These are phyloP conservation scores for Fusarium pseudonygamai DNA, from an alignment of 2,329 filamentous ascomycete species.

Conservation along the genomic window DNA sequence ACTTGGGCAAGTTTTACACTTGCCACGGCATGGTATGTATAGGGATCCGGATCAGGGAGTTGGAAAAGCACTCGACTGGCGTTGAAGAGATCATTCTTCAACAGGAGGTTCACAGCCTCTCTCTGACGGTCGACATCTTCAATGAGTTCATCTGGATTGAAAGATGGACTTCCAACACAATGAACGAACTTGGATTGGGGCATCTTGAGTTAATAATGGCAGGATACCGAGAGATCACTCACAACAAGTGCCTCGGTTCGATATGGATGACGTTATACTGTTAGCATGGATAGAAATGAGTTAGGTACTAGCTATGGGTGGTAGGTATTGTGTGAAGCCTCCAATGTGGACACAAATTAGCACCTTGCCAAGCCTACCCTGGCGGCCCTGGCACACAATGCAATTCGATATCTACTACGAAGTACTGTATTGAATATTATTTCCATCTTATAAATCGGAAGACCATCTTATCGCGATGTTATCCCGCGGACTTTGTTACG, in stretches of 20 bases:
- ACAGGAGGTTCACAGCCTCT: conserved; percentile 50
- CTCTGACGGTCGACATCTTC: conserved; percentile 51
- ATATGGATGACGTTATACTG: conserved; percentile 29
- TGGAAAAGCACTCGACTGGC: conserved; percentile 57
- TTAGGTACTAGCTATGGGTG: background rate
- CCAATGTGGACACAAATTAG: conserved; percentile 28
- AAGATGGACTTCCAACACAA: conserved; percentile 57
- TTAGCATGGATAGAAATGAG: background rate
- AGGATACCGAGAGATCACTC: background rate
- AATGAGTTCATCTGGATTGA: conserved; percentile 54
- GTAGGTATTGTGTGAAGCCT: background rate
- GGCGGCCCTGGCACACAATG: conserved; percentile 8
- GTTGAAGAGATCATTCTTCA: conserved; percentile 55
- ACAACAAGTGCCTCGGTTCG: conserved; percentile 9
- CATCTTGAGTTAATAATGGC: conserved; percentile 35
- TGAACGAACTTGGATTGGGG: conserved; percentile 45
- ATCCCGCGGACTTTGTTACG: background rate
- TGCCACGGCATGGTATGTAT: conserved; percentile 62
- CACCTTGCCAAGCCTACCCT: background rate
- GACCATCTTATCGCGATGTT: background rate
- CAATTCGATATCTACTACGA: background rate
- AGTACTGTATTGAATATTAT: background rate
- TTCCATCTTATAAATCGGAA: background rate
- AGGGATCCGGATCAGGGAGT: conserved; percentile 56
- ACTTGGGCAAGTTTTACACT: conserved; percentile 60